These are phyloP conservation scores for Umbilicus rupestris DNA, from an alignment of 164 flowering plant genomes.

Conservation along the genomic window DNA sequence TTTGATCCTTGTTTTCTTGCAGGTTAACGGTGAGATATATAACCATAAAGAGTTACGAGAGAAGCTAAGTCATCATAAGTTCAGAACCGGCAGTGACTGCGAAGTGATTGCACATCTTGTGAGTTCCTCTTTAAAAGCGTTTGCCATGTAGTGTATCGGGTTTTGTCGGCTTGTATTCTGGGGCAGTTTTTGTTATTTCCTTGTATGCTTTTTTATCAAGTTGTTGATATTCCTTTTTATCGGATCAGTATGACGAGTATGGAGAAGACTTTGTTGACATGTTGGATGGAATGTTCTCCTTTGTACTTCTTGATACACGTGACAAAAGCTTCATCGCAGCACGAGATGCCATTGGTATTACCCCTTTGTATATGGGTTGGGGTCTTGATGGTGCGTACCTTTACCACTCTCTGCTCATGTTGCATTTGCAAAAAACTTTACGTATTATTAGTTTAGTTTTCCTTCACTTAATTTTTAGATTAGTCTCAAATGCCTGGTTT, in stretches of 20 bases:
- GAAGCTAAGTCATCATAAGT: slow-evolving; percentile 53
- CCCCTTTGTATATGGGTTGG: slow-evolving; percentile 96
- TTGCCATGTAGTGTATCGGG: not conserved
- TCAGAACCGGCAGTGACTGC: slow-evolving; percentile 91
- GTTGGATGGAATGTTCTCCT: slow-evolving; percentile 98
- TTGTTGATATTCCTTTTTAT: not conserved
- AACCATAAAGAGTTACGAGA: slow-evolving; percentile 68
- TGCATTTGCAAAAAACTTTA: too few species aligned
- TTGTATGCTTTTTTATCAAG: too few species aligned
- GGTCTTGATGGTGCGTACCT: slow-evolving; percentile 83
- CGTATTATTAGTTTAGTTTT: too few species aligned
- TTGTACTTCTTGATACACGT: slow-evolving; percentile 87
- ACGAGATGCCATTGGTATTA: slow-evolving; percentile 88
- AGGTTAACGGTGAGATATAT: slow-evolving; percentile 97
- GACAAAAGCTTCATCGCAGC: slow-evolving; percentile 92
- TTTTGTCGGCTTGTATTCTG: not conserved
- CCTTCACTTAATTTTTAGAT: too few species aligned
- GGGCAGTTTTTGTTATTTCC: not conserved
- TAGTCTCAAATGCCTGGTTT: too few species aligned
- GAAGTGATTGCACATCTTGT: slow-evolving; percentile 99
- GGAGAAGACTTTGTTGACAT: slow-evolving; percentile 86
- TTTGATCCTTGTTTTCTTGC: slow-evolving; percentile 3
- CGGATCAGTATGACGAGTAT: slow-evolving; percentile 77
- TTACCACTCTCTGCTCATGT: not conserved
- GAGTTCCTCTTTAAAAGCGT: slow-evolving; percentile 23